Evolutionary conservation across 169 alveolate species (phyloP).

Genomic region (Eimeria tenella): DNA sequence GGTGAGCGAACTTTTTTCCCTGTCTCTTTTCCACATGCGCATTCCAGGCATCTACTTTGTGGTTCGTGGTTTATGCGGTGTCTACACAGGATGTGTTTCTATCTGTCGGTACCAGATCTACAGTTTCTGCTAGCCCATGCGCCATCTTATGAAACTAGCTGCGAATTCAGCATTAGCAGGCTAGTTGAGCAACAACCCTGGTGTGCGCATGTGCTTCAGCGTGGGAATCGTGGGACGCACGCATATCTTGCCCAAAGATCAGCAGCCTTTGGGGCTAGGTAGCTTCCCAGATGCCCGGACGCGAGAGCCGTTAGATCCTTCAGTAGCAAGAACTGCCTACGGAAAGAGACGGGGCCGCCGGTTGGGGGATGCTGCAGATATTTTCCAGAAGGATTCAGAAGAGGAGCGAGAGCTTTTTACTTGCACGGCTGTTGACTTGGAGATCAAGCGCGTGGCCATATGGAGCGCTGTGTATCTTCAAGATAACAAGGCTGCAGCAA

Average conservation of each 20-base stretch:
- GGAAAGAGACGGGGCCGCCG: slow-evolving; percentile 39
- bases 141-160: too few relatives aligned
- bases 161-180: too few relatives aligned
- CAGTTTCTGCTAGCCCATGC: too few relatives aligned
- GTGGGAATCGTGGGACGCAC: background rate
- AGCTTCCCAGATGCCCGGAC: background rate
- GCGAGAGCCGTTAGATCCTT: background rate
- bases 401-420: slow-evolving; percentile 53
- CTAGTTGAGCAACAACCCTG: too few relatives aligned
- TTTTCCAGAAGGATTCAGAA: background rate
- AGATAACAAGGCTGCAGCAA: slow-evolving; percentile 64
- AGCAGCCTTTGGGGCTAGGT: background rate
- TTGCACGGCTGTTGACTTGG: slow-evolving; percentile 56
- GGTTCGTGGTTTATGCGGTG: too few relatives aligned
- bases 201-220: background rate
- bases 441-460: slow-evolving; percentile 57
- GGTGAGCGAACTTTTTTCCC: slow-evolving; percentile 1
- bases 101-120: too few relatives aligned
- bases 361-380: background rate
- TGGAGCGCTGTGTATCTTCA: slow-evolving; percentile 66
- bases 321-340: background rate
- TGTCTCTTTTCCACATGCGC: background rate
- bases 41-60: background rate
- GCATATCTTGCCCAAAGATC: background rate
- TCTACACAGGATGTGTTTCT: too few relatives aligned